A percentile compares a stretch with the other conserved stretches of the same genome.
phyloP scores from a whole-genome alignment of 2,329 filamentous ascomycete genomes.

The Calonectria naviculata region DNA sequence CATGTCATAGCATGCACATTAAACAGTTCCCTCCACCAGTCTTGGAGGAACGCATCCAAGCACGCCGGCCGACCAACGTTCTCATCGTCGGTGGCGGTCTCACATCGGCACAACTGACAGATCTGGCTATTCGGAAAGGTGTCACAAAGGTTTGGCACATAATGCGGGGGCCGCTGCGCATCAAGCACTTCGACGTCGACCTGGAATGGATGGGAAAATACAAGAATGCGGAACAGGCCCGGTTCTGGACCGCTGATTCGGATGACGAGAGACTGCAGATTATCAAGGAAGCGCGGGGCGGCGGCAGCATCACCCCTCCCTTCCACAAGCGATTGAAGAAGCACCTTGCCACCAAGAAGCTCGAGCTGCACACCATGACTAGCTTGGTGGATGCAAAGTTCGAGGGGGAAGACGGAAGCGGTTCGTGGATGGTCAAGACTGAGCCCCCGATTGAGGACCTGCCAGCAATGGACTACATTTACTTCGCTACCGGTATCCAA shows the following conservation, averaged over 20 bases:
- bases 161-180: constrained; percentile 68
- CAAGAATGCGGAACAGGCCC: constrained; percentile 79
- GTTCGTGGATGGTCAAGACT: constrained; percentile 58
- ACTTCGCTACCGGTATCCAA: constrained; percentile 80
- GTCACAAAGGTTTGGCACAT: constrained; percentile 77
- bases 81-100: constrained; percentile 81
- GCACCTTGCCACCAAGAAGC: constrained; percentile 62
- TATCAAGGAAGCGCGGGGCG: constrained; percentile 73
- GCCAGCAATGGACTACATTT: constrained; percentile 74
- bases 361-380: constrained; percentile 69
- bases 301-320: constrained; percentile 79
- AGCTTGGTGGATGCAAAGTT: constrained; percentile 63
- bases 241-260: constrained; percentile 81
- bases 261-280: constrained; percentile 76
- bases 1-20: constrained; percentile 75
- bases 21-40: constrained; percentile 65
- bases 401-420: constrained; percentile 50
- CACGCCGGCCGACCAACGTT: constrained; percentile 66
- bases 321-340: constrained; percentile 75
- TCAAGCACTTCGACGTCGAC: constrained; percentile 84
- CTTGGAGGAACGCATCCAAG: constrained; percentile 64
- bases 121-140: constrained; percentile 72
- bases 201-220: constrained; percentile 87
- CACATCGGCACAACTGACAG: constrained; percentile 79
- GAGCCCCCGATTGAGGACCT: constrained; percentile 63